These are phyloP conservation scores for Mycena olivaceomarginata DNA, from an alignment of 768 basidiomycete species.

Conservation along the genomic window DNA sequence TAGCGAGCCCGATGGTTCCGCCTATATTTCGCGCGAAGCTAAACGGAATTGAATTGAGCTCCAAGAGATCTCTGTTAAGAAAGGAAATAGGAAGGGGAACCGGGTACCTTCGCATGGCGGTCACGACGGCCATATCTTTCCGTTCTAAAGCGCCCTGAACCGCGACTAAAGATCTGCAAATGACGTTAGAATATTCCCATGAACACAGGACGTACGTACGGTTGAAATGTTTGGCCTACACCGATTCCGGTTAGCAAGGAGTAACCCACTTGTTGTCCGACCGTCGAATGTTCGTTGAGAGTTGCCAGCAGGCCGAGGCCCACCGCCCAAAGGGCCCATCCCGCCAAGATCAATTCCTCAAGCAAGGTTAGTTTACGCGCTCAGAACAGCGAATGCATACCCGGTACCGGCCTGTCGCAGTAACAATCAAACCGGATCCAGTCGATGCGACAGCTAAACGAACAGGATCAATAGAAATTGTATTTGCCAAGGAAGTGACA, in stretches of 20 bases:
- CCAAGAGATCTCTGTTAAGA: not conserved
- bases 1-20: constrained; percentile 48
- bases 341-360: constrained; percentile 46
- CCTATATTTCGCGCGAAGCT: constrained; percentile 49
- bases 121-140: constrained; percentile 49
- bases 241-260: constrained; percentile 47
- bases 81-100: not conserved
- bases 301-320: constrained; percentile 46
- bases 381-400: constrained; percentile 46
- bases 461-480: constrained; percentile 17
- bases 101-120: constrained; percentile 44
- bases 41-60: not conserved
- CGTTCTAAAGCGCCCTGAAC: constrained; percentile 48
- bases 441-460: constrained; percentile 40
- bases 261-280: constrained; percentile 45
- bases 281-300: constrained; percentile 41
- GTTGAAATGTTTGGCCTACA: constrained; percentile 49
- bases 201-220: not conserved
- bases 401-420: constrained; percentile 69
- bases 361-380: not conserved
- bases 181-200: not conserved
- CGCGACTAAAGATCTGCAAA: constrained; percentile 43
- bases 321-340: constrained; percentile 49
- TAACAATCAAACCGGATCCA: constrained; percentile 66
- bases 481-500: constrained; percentile 54